Evolutionary conservation across 768 basidiomycete genomes (phyloP).

Genomic region (Chalciporus chontae): DNA sequence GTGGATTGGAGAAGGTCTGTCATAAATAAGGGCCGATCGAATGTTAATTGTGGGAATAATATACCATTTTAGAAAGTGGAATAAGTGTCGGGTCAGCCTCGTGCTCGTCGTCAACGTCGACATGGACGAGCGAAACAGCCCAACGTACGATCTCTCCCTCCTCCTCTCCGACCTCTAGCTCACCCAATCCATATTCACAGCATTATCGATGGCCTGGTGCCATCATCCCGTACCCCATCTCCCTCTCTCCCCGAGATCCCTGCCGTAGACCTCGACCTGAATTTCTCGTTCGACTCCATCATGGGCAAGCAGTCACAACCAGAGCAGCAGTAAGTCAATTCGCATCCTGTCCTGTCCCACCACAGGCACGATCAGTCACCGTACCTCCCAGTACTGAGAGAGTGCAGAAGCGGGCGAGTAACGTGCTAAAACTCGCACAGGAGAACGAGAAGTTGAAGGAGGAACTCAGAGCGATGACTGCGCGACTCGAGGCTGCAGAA

Average conservation of each 20-base stretch:
- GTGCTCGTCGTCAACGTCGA: constrained; percentile 24
- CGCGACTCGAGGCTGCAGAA: constrained; percentile 72
- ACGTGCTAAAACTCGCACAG: constrained; percentile 70
- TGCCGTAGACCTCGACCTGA: constrained; percentile 40
- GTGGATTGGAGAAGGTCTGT: constrained; percentile 23
- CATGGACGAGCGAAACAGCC: constrained; percentile 24
- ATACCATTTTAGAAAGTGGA: constrained; percentile 5
- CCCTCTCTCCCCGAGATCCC: constrained; percentile 53
- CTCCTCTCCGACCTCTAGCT: constrained; percentile 10
- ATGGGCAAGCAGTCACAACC: constrained; percentile 26
- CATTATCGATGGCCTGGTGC: constrained; percentile 18
- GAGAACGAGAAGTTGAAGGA: constrained; percentile 79
- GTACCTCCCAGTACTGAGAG: constrained; percentile 29
- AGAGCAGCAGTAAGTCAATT: constrained; percentile 46
- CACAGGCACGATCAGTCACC: constrained; percentile 32
- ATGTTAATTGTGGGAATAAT: constrained; percentile 23
- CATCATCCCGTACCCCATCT: constrained; percentile 29
- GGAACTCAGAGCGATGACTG: constrained; percentile 71
- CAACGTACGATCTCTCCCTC: constrained; percentile 21
- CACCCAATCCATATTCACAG: constrained; percentile 21
- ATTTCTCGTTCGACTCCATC: constrained; percentile 42
- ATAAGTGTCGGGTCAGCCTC: constrained; percentile 11
- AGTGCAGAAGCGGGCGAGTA: constrained; percentile 69
- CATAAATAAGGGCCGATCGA: constrained; percentile 32
- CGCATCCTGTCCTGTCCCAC: constrained; percentile 17